Base-by-base conservation (phyloP, 306 rosid species). In the Inga oerstediana region DNA sequence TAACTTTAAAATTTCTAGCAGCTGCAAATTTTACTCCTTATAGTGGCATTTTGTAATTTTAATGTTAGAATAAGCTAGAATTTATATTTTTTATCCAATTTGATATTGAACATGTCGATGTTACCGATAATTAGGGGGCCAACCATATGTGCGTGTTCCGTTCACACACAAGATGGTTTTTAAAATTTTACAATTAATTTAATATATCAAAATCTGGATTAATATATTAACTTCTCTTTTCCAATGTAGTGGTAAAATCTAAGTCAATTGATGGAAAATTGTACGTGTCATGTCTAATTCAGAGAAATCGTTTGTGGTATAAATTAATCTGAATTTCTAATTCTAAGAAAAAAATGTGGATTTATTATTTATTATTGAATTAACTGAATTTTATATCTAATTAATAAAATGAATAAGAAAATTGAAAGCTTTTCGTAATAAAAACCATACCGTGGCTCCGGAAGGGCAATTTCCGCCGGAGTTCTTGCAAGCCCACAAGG, bases 401-500 rank as follows among this genome's bases (percentile, higher is more conserved):
- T 16, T 15, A 51, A 51, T 16, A 16, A 51, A 59, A 59, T 22
- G 1, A n/a, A 20, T n/a, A n/a, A 58, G 59, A 49, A 22, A 59
- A n/a, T n/a, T 59, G 34, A 59, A 22, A 59, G 34, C 34, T 59
- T 59, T 10, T 0, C 2, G 2, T n/a, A 12, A 39, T 39, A 39
- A 5, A 39, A 62, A 22, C 35, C 80, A 7, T 87, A 89, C 92
- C 88, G 87, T 89, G 69, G 90, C 92, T 39, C 92, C 92, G 2
- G 35, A 22, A 2, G 90, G 90, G 67, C 92, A 89, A 82, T 82
- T 56, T 5, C 45, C 46, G 61, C 72, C 87, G 0, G 88, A 79
- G 61, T 83, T 74, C 74, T 91, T 91, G 79, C 94, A 89, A 58
- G 37, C 56, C 94, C 94, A 91, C 73, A 91, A 67, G 10, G 78